These are phyloP conservation scores for Acer yangbiense DNA, from an alignment of 345 rosid genomes.

Conservation along the genomic window DNA sequence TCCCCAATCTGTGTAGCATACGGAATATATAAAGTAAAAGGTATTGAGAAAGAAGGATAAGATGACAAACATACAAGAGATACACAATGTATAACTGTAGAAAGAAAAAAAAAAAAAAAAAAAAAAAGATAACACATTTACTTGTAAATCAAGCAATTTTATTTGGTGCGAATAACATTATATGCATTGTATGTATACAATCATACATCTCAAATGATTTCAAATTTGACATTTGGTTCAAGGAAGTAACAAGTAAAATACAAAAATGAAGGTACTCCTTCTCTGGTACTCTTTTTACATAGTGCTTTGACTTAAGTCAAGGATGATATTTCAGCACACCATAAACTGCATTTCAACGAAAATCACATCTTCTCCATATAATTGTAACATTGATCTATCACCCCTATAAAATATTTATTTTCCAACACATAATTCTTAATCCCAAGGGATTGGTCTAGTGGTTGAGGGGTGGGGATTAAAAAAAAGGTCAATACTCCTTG, in stretches of 20 bases:
- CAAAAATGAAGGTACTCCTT: conserved; percentile 6
- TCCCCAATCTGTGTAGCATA: conserved; percentile 74
- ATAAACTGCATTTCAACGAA: conserved; percentile 1
- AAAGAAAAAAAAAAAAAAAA: neutral
- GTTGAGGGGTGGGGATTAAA: neutral
- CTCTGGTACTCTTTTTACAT: conserved; percentile 8
- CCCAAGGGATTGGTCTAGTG: neutral
- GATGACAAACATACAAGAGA: neutral
- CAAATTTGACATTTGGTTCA: neutral
- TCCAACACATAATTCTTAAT: neutral
- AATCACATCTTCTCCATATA: neutral
- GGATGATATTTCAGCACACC: neutral
- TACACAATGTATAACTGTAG: neutral
- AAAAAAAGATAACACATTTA: no score
- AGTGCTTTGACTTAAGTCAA: conserved; percentile 1
- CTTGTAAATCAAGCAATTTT: conserved; percentile 2
- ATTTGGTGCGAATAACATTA: conserved; percentile 1
- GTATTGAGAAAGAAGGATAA: conserved; percentile 1
- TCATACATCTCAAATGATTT: conserved; percentile 1
- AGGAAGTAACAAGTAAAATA: conserved; percentile 11
- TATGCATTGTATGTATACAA: conserved; percentile 10
- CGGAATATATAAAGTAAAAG: conserved; percentile 24
- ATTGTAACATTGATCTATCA: neutral
- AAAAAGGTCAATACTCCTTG: neutral
- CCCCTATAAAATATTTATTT: neutral